These are phyloP conservation scores for Coccomyxa subellipsoidea DNA, from an alignment of 163 green algal species.

Conservation along the genomic window DNA sequence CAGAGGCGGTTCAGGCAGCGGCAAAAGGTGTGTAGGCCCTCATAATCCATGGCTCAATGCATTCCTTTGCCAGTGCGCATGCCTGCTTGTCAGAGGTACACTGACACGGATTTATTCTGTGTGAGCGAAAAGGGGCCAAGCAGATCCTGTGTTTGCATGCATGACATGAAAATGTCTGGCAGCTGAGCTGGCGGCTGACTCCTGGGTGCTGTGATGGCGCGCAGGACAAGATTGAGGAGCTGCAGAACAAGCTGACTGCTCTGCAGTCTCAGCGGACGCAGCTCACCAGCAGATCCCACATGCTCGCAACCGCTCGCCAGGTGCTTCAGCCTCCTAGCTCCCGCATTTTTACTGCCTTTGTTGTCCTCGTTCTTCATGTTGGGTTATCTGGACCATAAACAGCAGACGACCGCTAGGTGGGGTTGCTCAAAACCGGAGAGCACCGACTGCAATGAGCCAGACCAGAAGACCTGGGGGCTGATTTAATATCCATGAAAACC, in stretches of 20 bases:
- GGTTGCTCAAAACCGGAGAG: too few relatives aligned
- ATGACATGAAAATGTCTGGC: not conserved
- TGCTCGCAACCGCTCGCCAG: not conserved
- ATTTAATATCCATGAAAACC: too few relatives aligned
- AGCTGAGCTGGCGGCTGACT: not conserved
- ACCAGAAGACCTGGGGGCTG: too few relatives aligned
- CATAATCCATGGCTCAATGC: not conserved
- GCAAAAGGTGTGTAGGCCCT: not conserved
- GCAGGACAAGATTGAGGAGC: constrained; percentile 20
- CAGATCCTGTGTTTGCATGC: not conserved
- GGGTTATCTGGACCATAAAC: too few relatives aligned
- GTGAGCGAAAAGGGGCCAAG: not conserved
- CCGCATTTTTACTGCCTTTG: too few relatives aligned
- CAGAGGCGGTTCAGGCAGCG: constrained; percentile 10
- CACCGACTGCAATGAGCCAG: too few relatives aligned
- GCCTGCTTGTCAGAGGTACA: not conserved
- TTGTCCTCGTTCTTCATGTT: too few relatives aligned
- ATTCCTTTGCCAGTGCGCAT: not conserved
- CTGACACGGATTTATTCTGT: not conserved
- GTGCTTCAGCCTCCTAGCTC: too few relatives aligned
- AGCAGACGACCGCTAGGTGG: too few relatives aligned
- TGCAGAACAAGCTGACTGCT: constrained; percentile 4
- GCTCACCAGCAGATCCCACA: not conserved
- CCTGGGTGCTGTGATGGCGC: not conserved
- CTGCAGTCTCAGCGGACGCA: not conserved